Evolutionary conservation across 2,329 filamentous ascomycete species (phyloP), one percentile per base, ranked within the genome.

Genomic region (Aspergillus japonicus): DNA sequence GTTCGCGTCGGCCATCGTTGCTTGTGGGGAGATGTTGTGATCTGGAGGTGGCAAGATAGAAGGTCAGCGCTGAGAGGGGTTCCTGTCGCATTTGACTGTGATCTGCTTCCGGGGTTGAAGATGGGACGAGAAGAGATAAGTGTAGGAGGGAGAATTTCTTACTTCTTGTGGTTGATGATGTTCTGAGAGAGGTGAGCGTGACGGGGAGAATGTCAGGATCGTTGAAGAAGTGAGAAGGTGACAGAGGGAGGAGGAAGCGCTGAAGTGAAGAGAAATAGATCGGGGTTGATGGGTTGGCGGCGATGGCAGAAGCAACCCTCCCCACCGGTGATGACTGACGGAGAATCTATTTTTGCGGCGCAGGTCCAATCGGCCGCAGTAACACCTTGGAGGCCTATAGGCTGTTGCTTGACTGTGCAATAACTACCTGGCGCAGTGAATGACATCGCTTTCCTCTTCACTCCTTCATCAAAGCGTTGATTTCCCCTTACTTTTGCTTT

Each of bases 311-410:
- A 62, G 63, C 64, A 60, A 66, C 64, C 66, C 65, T 72, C 73
- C 70, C 64, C 65, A 65, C 65, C 65, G 69, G 66, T 67, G 66
- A 68, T 68, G 61, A 67, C 60, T 59, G 54, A 62, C 73, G 73
- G 73, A 75, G 62, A 75, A 75, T 73, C 68, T 71, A 71, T 74
- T 72, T n/a, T 73, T 75, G 70, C 73, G 71, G 68, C 68, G 68
- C 67, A 64, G 60, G 51, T 61, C 57, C 61, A 42, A 33, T 56
- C 42, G 60, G 39, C 39, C 16, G 39, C 12, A 44, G 16, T 19
- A 44, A 19, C 39, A 44, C 39, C 33, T 16, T 19, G 16, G 16
- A 29, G 26, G 26, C 26, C 3, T 29, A n/a, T 44, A 44, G 39
- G 35, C 16, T 52, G 55, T 51, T 42, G 54, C 44, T 55, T 26